Evolutionary conservation across 1,284 basidiomycete species (phyloP).

Genomic region (Cryptococcus sp.): DNA sequence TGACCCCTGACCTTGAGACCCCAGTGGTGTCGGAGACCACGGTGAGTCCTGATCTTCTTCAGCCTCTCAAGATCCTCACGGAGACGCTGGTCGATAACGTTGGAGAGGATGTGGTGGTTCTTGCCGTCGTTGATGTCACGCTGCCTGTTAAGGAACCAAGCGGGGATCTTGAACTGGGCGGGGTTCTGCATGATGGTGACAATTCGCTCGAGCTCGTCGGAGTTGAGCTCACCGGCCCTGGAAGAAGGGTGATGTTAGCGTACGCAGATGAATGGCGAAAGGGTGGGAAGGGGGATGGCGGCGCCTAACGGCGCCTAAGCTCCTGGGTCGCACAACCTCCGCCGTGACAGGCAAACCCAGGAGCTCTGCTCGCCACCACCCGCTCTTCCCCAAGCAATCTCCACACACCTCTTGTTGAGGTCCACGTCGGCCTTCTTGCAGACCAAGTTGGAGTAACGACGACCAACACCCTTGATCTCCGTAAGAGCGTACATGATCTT

Average conservation of each 20-base stretch:
- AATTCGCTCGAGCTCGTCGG: constrained; percentile 95
- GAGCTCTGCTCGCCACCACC: neutral
- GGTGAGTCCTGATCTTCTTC: constrained; percentile 99
- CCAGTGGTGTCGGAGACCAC: constrained; percentile 98
- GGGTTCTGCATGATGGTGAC: constrained; percentile 99
- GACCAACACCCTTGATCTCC: constrained; percentile 99
- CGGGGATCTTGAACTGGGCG: constrained; percentile 97
- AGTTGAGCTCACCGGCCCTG: constrained; percentile 91
- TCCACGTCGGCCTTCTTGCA: constrained; percentile 99
- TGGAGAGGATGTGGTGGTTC: constrained; percentile 93
- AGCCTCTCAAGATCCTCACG: constrained; percentile 97
- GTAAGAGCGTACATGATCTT: constrained; percentile 97
- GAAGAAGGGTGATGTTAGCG: neutral
- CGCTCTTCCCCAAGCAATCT: neutral
- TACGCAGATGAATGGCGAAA: neutral
- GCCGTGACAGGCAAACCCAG: neutral
- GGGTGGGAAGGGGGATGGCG: neutral
- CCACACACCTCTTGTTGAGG: constrained; percentile 91
- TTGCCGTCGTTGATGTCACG: constrained; percentile 98
- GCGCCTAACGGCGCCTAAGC: too few species aligned
- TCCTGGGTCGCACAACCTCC: neutral
- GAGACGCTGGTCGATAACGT: constrained; percentile 96
- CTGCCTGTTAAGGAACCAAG: constrained; percentile 99
- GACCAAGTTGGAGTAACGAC: constrained; percentile 97
- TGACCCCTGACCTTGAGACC: constrained; percentile 92